Base-by-base conservation (phyloP, 2,329 filamentous ascomycete genomes). In the Penicillium sp. region DNA sequence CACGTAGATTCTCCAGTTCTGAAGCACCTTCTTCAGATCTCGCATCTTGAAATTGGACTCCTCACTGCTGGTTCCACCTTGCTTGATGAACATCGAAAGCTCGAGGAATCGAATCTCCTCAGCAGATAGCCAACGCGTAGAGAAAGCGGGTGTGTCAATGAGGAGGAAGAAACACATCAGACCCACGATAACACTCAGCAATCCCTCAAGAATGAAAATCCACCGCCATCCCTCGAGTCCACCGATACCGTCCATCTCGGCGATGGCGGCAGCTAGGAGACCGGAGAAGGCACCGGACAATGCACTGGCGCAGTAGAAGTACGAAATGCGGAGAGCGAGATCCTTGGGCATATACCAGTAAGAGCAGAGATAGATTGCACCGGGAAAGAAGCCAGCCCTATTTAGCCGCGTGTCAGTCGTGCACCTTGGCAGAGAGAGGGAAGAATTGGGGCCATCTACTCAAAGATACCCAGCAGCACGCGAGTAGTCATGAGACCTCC, bases 201-300 rank as follows among this genome's bases (percentile, higher is more conserved):
- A 65, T 4, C 81, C 81, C 65, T 83, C 81, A 7, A 81, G 69
- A 6, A 82, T 78, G 59, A 81, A 80, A 57, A 81, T 80, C 81
- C 80, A 81, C 25, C 79, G 71, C 80, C 80, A 82, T 25, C 79
- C 80, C 19, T 72, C 71, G 42, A 75, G 74, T 0, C 79, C 78
- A 4, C 75, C 77, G 4, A 80, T 72, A 4, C 81, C 81, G 49
- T 79, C 75, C 78, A 83, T 81, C 61, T 79, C 75, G 1, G 76
- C 76, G 40, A 84, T 82, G 1, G 71, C 81, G 59, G 76, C 81
- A 2, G 82, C 82, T 0, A 84, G 69, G 4, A 84, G 70, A 1
- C 82, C 82, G 5, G 78, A 78, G 43, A 84, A 81, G 0, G 79
- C 80, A 11, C 82, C 81, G 2, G 81, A 80, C 52, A 83, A 70